Evolutionary conservation across 352 stramenopile species (phyloP), one percentile per base, ranked within the genome.

Genomic region (Phytopythium cucurbitacearum): DNA sequence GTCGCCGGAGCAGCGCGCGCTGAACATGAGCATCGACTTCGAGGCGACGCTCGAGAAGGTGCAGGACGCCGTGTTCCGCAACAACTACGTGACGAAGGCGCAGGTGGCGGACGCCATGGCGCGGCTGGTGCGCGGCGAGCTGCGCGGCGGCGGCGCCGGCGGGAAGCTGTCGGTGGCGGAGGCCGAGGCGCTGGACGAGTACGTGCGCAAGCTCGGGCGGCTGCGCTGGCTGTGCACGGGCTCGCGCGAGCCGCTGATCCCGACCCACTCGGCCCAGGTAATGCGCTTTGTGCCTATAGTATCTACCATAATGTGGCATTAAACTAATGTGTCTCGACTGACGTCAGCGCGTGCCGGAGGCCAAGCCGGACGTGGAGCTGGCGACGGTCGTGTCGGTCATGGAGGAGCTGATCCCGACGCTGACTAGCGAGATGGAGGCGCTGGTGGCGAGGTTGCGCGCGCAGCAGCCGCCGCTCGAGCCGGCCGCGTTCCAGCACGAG

Each of bases 11-110:
- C 80, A 91, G 52, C 76, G 82, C 38, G 83, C 83, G 47, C 70
- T 93, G 3, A 68, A 88, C 40, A 93, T 93, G 83, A 91, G 80
- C 60, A 85, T 91, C 36, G 69, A 71, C 34, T 93, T 93, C 49
- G 83, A 93, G 62, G 74, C 69, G 8, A 86, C 81, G 57, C 68
- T 93, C 7, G 77, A 88, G 53, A 85, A 82, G 57, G 83, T 93
- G 39, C 83, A 93, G 58, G 80, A 90, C 60, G 78, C 80, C 0
- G 83, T 93, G 10, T 93, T 93, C 51, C 76, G 80, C 40, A 91
- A 93, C 62, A 82, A 93, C 56, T 85, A 89, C 63, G 78, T 91
- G 52, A 80, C 73, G 43, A 91, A 93, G 45, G 66, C 81, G 47
- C 80, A 93, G 38, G 83, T 93, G 36, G 67, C 77, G 37, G 78